These are phyloP conservation scores for Cairneyella variabilis DNA, from an alignment of 495 filamentous ascomycete genomes.

Conservation along the genomic window DNA sequence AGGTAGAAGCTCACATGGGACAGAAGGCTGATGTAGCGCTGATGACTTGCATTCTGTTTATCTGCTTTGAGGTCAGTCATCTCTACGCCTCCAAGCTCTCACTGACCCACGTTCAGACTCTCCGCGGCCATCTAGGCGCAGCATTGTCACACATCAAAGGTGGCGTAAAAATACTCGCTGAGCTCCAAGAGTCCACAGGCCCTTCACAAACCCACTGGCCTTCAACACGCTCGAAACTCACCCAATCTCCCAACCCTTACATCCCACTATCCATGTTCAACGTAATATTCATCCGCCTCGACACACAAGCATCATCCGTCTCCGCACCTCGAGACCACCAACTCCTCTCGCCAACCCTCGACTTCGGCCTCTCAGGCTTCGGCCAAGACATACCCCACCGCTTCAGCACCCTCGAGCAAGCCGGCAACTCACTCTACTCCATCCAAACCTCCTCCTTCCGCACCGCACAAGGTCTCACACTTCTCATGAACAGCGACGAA, in stretches of 20 bases:
- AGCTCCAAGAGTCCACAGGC: neutral
- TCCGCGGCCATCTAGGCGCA: slow-evolving; percentile 41
- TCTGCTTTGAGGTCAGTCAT: slow-evolving; percentile 26
- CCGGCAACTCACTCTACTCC: neutral
- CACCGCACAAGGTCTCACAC: too few species aligned
- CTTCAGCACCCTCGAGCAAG: neutral
- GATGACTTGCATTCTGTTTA: slow-evolving; percentile 11
- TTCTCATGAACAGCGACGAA: neutral
- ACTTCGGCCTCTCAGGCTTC: neutral
- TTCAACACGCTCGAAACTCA: neutral
- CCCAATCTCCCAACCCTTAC: neutral
- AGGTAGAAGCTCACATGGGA: too few species aligned
- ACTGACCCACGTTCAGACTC: neutral
- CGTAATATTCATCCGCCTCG: neutral
- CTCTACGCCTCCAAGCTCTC: neutral
- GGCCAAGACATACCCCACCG: neutral
- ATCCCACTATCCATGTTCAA: neutral
- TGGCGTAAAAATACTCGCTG: slow-evolving; percentile 33
- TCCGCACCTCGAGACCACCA: neutral
- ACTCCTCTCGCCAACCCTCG: neutral
- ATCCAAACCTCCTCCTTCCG: neutral
- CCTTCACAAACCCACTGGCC: neutral
- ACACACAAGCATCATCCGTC: neutral
- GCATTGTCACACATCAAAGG: slow-evolving; percentile 42
- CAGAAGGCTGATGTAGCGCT: slow-evolving; percentile 1